Evolutionary conservation across 2,329 filamentous ascomycete genomes (phyloP), one percentile per base, ranked within the genome.

Genomic region (Exutisphaerella laricina): DNA sequence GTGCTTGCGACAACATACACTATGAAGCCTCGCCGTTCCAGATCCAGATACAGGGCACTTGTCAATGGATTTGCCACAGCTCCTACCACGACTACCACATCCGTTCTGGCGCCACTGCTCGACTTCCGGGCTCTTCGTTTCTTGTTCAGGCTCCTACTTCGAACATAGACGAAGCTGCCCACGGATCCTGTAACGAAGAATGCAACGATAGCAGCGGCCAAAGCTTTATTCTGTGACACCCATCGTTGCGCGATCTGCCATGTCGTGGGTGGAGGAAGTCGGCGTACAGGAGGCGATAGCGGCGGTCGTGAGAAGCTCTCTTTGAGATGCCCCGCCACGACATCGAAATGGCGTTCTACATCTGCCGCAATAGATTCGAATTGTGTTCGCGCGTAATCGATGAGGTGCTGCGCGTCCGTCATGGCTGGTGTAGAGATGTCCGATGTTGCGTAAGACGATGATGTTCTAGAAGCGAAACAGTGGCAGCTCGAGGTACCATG

Each of bases 21-120:
- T 48, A 97, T 85, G 64, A 94, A 97, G 4, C 92, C 92, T 51
- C 88, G 80, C 46, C 88, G 76, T 68, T 97, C 92, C 54, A 98
- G 72, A 60, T 98, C 92, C 35, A 89, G 68, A 2, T 88, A 81
- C 41, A 97, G 72, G 8, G 87, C 88, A 58, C 82, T 84, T 5
- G 88, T 90, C 59, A 96, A 74, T 12, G 89, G 85, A 57, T 94
- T 81, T 37, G 83, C 79, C 2, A 88, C 85, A 14, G 87, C 88
- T n/a, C 90, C 90, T 16, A 88, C 88, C 49, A 97, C 77, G 20
- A 97, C 85, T 26, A 84, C 74, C 41, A 97, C 90, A 65, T 98
- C 92, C 51, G 83, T 80, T 40, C 92, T 78, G 3, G 86, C 87
- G 17, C 92, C 92, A 67, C 88, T 94, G 37, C 77, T 75, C 3